Conservation (phyloP, 192 early-diverging fungal genomes). For the Nowakowskiella sp. region DNA sequence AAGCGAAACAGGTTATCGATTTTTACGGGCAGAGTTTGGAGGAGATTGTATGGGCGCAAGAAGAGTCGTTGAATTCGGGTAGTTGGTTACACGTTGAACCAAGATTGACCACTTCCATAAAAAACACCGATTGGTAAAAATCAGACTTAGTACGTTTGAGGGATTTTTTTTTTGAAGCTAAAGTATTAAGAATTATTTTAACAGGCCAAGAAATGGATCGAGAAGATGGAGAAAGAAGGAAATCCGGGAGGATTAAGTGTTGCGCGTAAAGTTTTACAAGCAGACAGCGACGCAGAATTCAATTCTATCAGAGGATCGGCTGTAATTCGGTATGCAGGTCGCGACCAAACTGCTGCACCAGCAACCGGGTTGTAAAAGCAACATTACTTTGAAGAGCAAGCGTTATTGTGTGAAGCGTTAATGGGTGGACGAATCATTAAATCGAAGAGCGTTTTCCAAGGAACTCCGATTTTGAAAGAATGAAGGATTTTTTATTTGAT, state of each 20-base stretch:
- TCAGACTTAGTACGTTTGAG: constrained; percentile 48
- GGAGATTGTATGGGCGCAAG: constrained; percentile 89
- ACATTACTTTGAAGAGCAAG: constrained; percentile 60
- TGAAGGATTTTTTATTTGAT: background rate
- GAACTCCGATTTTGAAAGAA: constrained; percentile 28
- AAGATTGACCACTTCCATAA: constrained; percentile 71
- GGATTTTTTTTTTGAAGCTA: constrained; percentile 13
- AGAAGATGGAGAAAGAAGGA: constrained; percentile 17
- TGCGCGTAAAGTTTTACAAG: constrained; percentile 17
- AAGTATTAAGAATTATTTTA: background rate
- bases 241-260: constrained; percentile 40
- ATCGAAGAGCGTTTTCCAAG: constrained; percentile 31
- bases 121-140: constrained; percentile 59
- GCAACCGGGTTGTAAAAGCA: constrained; percentile 92
- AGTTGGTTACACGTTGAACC: constrained; percentile 84
- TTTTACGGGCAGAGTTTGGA: constrained; percentile 75
- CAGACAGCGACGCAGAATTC: constrained; percentile 2
- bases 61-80: constrained; percentile 93
- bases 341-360: constrained; percentile 72
- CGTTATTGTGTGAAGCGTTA: constrained; percentile 42
- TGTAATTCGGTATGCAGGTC: constrained; percentile 67
- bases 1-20: constrained; percentile 74
- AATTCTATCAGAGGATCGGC: constrained; percentile 42
- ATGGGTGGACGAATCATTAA: constrained; percentile 37
- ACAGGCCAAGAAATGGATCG: constrained; percentile 29